These are phyloP conservation scores for Persicaria tinctoria DNA, from an alignment of 148 eudicot species.

Conservation along the genomic window DNA sequence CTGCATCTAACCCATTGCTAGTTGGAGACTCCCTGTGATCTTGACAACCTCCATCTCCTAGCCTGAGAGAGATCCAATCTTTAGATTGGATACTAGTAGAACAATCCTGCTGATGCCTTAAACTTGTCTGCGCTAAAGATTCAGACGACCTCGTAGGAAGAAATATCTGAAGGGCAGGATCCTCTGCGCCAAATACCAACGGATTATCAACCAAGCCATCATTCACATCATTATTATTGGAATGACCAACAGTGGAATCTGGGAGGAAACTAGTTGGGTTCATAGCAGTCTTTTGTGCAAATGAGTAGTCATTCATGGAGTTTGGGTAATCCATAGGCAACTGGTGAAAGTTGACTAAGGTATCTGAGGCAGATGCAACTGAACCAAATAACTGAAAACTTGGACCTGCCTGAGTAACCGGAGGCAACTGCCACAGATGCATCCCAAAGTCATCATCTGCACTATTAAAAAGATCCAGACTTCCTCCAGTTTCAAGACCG, in stretches of 20 bases:
- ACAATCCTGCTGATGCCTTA: constrained; percentile 44
- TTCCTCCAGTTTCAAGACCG: constrained; percentile 44
- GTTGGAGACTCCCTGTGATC: constrained; percentile 29
- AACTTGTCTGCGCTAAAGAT: constrained; percentile 31
- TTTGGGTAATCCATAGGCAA: constrained; percentile 40
- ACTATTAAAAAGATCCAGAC: constrained; percentile 49
- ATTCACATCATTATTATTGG: constrained; percentile 41
- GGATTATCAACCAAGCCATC: constrained; percentile 62
- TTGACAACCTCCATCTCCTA: constrained; percentile 58
- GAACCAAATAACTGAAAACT: constrained; percentile 81
- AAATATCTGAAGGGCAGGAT: constrained; percentile 75
- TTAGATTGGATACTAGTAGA: constrained; percentile 46
- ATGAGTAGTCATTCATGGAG: constrained; percentile 47
- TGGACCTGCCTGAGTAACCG: constrained; percentile 50
- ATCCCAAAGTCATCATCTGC: constrained; percentile 62
- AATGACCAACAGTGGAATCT: constrained; percentile 26
- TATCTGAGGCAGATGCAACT: constrained; percentile 48
- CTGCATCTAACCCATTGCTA: constrained; percentile 30
- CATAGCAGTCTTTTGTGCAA: constrained; percentile 42
- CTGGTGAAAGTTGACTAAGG: constrained; percentile 45
- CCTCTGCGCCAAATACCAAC: constrained; percentile 50
- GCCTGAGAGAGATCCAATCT: constrained; percentile 93
- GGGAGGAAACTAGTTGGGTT: constrained; percentile 41
- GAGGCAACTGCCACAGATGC: constrained; percentile 67
- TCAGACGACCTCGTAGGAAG: constrained; percentile 73